These are phyloP conservation scores for Rusavskia elegans DNA, from an alignment of 495 filamentous ascomycete species.

Conservation along the genomic window DNA sequence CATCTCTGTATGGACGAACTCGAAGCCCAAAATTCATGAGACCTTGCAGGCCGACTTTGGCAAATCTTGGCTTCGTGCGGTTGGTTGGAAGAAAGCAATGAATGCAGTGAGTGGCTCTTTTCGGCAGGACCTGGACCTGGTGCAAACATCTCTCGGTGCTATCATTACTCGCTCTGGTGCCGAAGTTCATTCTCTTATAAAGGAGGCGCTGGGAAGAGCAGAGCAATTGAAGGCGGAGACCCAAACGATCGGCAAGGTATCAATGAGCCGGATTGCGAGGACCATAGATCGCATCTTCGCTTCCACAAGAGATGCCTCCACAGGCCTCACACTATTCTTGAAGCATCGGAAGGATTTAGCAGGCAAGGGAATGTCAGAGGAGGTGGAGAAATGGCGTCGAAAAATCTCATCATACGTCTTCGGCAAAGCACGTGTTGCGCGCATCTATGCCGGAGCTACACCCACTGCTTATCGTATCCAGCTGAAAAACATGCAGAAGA, in stretches of 20 bases:
- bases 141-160: constrained; percentile 27
- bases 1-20: constrained; percentile 36
- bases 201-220: constrained; percentile 27
- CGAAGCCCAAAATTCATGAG: constrained; percentile 36
- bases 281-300: constrained; percentile 4
- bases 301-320: constrained; percentile 1
- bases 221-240: not conserved
- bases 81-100: constrained; percentile 38
- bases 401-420: not conserved
- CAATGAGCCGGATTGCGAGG: constrained; percentile 1
- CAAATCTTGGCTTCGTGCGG: constrained; percentile 43
- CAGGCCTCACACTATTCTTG: constrained; percentile 1
- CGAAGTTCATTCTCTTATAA: constrained; percentile 33
- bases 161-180: constrained; percentile 30
- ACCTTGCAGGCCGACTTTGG: constrained; percentile 41
- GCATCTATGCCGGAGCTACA: not conserved
- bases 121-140: constrained; percentile 24
- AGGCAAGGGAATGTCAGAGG: not conserved
- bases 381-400: not conserved
- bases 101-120: constrained; percentile 26
- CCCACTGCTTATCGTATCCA: not conserved
- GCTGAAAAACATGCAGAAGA: constrained; percentile 6
- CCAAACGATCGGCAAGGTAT: not conserved
- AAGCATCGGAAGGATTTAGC: not conserved
- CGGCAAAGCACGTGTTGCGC: not conserved